Base-by-base conservation (phyloP, 1,284 basidiomycete species). In the Microbotryum intermedium region DNA sequence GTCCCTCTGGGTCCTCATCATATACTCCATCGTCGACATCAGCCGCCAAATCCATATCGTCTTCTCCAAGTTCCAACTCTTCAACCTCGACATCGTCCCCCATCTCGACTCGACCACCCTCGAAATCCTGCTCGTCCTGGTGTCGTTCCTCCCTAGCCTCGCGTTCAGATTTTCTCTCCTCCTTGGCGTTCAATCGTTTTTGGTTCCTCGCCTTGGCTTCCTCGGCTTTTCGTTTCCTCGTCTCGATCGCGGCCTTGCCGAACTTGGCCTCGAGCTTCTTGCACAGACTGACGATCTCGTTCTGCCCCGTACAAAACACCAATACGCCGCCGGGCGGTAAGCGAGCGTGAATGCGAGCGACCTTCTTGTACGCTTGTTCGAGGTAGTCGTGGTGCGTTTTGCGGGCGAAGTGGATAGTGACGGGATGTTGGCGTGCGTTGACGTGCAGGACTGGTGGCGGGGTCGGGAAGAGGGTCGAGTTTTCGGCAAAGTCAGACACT, bases 381-480 rank as follows among this genome's bases (percentile, higher is more conserved):
- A 97, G 83, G 72, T 98, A 98, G 74, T 98, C 90, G 13, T 86
- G 79, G 1, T 79, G 76, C 0, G 95, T 99, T 50, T 85, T 82
- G 28, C 91, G 83, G 66, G 84, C 88, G 78, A 97, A 99, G 74
- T 99, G 95, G 21, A 93, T 76, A 0, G 92, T 94, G 39, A 99
- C 95, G 1, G 93, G 90, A 76, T 97, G 87, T 74, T 97, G 94
- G 23, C 95, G 86, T 1, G 90, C 88, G 26, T 84, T 80, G 59
- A 98, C 87, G 69, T 84, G 87, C 73, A 98, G 86, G 53, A 97
- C 82, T 0, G 95, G 95, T 18, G 95, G 94, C 6, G 89, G 84
- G 0, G 78, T 79, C 0, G 84, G 66, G 76, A 99, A 99, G 3
- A 99, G 79, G 0, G 83, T 83, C 52, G 77, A 81, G 76, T 99